Conservation (phyloP, 208 protist species). For the Naegleria lovaniensis region DNA sequence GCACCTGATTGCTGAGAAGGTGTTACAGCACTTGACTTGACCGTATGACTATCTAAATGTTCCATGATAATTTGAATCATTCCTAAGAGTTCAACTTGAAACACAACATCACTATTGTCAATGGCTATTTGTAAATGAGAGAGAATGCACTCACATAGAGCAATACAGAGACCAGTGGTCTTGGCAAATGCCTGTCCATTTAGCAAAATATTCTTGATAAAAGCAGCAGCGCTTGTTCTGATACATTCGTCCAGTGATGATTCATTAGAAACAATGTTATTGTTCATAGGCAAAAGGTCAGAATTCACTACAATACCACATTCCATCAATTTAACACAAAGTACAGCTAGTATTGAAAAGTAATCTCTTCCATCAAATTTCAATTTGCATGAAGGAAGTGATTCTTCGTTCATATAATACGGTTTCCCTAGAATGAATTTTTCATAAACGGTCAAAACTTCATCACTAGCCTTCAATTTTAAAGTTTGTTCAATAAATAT, state of each 20-base stretch:
- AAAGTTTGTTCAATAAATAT: background rate
- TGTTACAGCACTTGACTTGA: background rate
- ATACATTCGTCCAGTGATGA: background rate
- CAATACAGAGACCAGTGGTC: background rate
- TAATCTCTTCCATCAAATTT: background rate
- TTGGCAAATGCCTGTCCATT: background rate
- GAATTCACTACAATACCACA: background rate
- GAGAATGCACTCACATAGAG: background rate
- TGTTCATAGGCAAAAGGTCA: background rate
- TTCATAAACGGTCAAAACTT: background rate
- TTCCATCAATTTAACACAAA: slow-evolving; percentile 14
- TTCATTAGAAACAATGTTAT: background rate
- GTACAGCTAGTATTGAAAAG: background rate
- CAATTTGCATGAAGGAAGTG: too few species aligned
- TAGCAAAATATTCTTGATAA: background rate
- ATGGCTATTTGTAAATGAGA: slow-evolving; percentile 3
- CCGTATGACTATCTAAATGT: background rate
- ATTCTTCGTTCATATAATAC: background rate
- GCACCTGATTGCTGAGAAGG: background rate
- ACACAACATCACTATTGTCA: background rate
- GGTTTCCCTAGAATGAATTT: background rate
- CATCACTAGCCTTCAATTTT: background rate
- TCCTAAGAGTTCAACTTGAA: slow-evolving; percentile 14
- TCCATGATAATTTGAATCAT: background rate
- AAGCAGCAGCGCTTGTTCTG: background rate